Percentiles rank a stretch among this genome's conserved stretches.
Evolutionary conservation across 805 yeast genomes (phyloP).

Genomic region (Pichia membranifaciens): DNA sequence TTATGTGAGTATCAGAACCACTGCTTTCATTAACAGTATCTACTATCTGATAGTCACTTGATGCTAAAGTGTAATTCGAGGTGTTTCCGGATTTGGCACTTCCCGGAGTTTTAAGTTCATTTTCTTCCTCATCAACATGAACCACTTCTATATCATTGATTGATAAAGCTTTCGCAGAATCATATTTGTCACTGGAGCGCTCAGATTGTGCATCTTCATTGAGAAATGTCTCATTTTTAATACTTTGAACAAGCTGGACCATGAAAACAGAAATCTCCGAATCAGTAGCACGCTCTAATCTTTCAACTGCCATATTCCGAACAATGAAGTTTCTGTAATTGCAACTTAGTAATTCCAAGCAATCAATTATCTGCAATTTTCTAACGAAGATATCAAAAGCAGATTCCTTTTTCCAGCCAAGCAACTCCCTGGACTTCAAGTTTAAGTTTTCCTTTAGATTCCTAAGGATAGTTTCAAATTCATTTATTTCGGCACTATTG

Average conservation of each 20-base stretch:
- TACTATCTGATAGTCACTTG: constrained; percentile 31
- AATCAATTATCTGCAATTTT: constrained; percentile 33
- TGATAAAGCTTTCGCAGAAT: constrained; percentile 9
- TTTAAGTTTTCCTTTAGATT: constrained; percentile 20
- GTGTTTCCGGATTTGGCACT: constrained; percentile 12
- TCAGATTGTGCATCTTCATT: constrained; percentile 13
- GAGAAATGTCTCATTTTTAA: constrained; percentile 59
- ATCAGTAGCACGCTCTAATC: constrained; percentile 72
- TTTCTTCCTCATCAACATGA: constrained; percentile 13
- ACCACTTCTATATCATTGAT: constrained; percentile 8
- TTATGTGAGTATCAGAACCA: constrained; percentile 17
- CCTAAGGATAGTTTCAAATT: constrained; percentile 48
- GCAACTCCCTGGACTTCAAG: constrained; percentile 1
- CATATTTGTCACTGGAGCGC: constrained; percentile 3
- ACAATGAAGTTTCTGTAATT: constrained; percentile 67
- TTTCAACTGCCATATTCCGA: constrained; percentile 80
- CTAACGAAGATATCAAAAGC: constrained; percentile 27
- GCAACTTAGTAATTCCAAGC: constrained; percentile 74
- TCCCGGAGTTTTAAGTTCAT: constrained; percentile 2
- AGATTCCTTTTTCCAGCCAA: not conserved
- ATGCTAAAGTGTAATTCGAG: constrained; percentile 23
- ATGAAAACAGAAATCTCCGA: constrained; percentile 75
- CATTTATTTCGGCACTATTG: constrained; percentile 72
- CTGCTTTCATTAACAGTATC: constrained; percentile 20
- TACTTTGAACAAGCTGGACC: constrained; percentile 86